Percentiles rank a stretch among this genome's conserved stretches.
These are phyloP conservation scores for Sporormia fimetaria DNA, from an alignment of 495 filamentous ascomycete genomes.

Conservation along the genomic window DNA sequence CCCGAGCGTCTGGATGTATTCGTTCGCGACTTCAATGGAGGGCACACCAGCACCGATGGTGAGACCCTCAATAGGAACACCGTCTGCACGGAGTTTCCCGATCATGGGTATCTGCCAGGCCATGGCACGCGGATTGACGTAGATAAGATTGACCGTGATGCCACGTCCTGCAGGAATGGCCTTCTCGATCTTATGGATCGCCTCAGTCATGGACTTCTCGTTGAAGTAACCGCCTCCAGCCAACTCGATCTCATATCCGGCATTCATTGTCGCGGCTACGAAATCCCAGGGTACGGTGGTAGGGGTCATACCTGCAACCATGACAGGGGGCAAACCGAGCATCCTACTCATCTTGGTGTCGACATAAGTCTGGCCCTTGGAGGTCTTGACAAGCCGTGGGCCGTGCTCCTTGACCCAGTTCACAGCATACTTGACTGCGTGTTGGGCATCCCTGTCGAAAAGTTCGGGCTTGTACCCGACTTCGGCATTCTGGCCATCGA, in stretches of 20 bases:
- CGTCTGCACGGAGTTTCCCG: constrained; percentile 69
- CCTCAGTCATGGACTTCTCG: constrained; percentile 77
- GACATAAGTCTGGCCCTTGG: constrained; percentile 74
- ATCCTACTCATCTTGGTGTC: constrained; percentile 97
- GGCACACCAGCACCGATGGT: constrained; percentile 92
- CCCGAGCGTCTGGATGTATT: constrained; percentile 88
- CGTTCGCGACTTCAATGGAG: constrained; percentile 84
- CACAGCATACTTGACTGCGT: constrained; percentile 89
- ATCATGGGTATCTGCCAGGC: constrained; percentile 93
- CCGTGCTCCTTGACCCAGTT: constrained; percentile 97
- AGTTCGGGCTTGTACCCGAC: constrained; percentile 95
- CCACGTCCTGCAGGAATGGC: constrained; percentile 80
- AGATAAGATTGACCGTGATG: constrained; percentile 90
- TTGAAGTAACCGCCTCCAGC: constrained; percentile 91
- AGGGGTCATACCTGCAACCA: constrained; percentile 96
- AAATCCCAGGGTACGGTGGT: constrained; percentile 92
- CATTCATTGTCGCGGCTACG: constrained; percentile 89
- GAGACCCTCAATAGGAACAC: constrained; percentile 86
- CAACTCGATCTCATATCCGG: constrained; percentile 87
- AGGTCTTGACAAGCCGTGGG: constrained; percentile 76
- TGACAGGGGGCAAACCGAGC: constrained; percentile 75
- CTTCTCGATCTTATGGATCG: constrained; percentile 80
- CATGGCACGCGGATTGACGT: constrained; percentile 94
- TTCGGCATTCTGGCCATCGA: constrained; percentile 79
- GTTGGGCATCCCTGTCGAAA: constrained; percentile 85